Evolutionary conservation across 169 alveolate genomes (phyloP).

Genomic region (Condylostoma magnum): DNA sequence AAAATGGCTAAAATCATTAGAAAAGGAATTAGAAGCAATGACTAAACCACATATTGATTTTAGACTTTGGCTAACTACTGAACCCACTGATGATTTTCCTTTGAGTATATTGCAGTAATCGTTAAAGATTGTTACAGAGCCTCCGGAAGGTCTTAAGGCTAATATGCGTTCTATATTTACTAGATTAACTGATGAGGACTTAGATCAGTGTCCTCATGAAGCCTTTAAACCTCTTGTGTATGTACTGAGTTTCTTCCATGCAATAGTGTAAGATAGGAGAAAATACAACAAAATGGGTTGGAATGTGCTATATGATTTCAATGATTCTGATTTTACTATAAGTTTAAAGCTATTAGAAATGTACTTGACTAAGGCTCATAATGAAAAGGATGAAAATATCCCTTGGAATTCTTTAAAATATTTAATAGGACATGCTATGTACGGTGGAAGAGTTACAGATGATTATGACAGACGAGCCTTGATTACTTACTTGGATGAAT

Average conservation of each 20-base stretch:
- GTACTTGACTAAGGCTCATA: slow-evolving; percentile 73
- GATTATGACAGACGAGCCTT: slow-evolving; percentile 91
- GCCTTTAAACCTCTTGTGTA: slow-evolving; percentile 88
- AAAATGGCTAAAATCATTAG: slow-evolving; percentile 91
- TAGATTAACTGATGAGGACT: slow-evolving; percentile 79
- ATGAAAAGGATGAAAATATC: slow-evolving; percentile 69
- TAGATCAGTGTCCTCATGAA: slow-evolving; percentile 81
- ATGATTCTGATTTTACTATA: slow-evolving; percentile 90
- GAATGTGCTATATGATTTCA: slow-evolving; percentile 93
- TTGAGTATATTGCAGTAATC: slow-evolving; percentile 90
- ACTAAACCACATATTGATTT: slow-evolving; percentile 90
- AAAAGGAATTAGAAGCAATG: slow-evolving; percentile 83
- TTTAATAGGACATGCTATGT: slow-evolving; percentile 93
- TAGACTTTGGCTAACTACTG: slow-evolving; percentile 95
- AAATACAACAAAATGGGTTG: slow-evolving; percentile 93
- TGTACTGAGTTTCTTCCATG: slow-evolving; percentile 92
- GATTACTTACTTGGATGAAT: slow-evolving; percentile 64
- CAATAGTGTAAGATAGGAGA: slow-evolving; percentile 91
- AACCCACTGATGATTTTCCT: slow-evolving; percentile 93
- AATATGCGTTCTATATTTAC: slow-evolving; percentile 87
- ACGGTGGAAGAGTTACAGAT: slow-evolving; percentile 96
- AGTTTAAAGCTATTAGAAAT: slow-evolving; percentile 73
- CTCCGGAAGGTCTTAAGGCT: slow-evolving; percentile 94
- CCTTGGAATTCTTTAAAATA: slow-evolving; percentile 88
- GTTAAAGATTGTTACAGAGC: slow-evolving; percentile 92